These are phyloP conservation scores for Macrotyloma uniflorum DNA, from an alignment of 306 rosid genomes.

Conservation along the genomic window DNA sequence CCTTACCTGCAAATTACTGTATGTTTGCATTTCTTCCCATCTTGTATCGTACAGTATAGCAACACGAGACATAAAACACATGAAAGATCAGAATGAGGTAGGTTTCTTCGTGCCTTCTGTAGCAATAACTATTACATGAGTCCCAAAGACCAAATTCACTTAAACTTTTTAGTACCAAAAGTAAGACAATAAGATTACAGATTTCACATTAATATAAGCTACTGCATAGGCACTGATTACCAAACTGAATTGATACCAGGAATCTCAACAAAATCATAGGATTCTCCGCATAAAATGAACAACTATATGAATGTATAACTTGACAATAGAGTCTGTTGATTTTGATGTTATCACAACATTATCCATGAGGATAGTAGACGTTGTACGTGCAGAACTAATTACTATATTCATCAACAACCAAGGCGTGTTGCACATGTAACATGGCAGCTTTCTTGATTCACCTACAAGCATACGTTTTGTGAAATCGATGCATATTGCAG, in stretches of 20 bases:
- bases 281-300: constrained; percentile 13
- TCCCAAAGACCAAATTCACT: background rate
- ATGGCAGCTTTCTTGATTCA: too few relatives aligned
- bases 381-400: background rate
- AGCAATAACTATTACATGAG: constrained; percentile 3
- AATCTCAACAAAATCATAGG: constrained; percentile 27
- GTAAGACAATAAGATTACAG: background rate
- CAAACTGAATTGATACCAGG: constrained; percentile 14
- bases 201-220: constrained; percentile 26
- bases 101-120: constrained; percentile 29
- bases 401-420: constrained; percentile 26
- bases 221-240: constrained; percentile 22
- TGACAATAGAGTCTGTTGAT: background rate
- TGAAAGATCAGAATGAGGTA: constrained; percentile 1
- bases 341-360: background rate
- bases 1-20: constrained; percentile 2
- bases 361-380: background rate
- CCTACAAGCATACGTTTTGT: background rate
- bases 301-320: background rate
- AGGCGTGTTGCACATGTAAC: background rate
- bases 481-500: background rate
- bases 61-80: constrained; percentile 6
- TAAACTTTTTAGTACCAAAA: background rate
- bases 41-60: background rate
- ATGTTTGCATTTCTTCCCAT: constrained; percentile 9